These are phyloP conservation scores for Diplodia corticola DNA, from an alignment of 2,329 filamentous ascomycete genomes.

Conservation along the genomic window DNA sequence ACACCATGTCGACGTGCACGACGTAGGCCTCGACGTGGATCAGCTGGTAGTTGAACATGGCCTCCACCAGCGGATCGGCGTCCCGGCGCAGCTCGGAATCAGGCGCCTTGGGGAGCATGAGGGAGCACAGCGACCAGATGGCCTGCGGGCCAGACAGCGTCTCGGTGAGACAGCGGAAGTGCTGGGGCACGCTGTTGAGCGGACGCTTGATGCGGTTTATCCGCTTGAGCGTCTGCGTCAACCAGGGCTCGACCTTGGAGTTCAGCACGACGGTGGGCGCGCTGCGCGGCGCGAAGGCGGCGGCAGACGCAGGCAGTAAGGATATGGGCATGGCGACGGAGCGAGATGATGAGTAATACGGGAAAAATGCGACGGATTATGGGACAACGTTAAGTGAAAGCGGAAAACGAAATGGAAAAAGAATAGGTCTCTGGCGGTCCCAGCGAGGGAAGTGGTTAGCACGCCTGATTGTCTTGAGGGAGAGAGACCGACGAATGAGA, in stretches of 20 bases:
- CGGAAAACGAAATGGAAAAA: constrained; percentile 40
- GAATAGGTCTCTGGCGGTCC: constrained; percentile 36
- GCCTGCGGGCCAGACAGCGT: constrained; percentile 85
- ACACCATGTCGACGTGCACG: constrained; percentile 98
- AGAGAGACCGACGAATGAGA: constrained; percentile 45
- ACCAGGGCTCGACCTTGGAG: constrained; percentile 91
- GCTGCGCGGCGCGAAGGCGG: constrained; percentile 90
- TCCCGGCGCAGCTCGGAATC: constrained; percentile 82
- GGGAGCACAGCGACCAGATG: constrained; percentile 89
- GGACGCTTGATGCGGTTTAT: constrained; percentile 96
- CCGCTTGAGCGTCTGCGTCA: constrained; percentile 94
- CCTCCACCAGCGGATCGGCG: constrained; percentile 78
- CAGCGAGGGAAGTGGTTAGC: constrained; percentile 37
- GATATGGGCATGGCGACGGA: constrained; percentile 76
- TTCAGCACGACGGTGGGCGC: constrained; percentile 93
- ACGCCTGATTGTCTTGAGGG: constrained; percentile 38
- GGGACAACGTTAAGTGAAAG: constrained; percentile 37
- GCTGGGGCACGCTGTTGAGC: constrained; percentile 93
- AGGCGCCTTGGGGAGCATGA: constrained; percentile 89
- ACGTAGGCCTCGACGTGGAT: constrained; percentile 96
- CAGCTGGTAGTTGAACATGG: constrained; percentile 88
- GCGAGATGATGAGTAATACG: constrained; percentile 30
- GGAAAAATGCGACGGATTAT: constrained; percentile 31
- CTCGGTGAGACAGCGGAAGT: constrained; percentile 93
- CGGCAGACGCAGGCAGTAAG: constrained; percentile 90